Percentiles rank a stretch among this genome's conserved stretches.
These are phyloP conservation scores for Blastobotrys apis DNA, from an alignment of 1,139 yeast species.

Conservation along the genomic window DNA sequence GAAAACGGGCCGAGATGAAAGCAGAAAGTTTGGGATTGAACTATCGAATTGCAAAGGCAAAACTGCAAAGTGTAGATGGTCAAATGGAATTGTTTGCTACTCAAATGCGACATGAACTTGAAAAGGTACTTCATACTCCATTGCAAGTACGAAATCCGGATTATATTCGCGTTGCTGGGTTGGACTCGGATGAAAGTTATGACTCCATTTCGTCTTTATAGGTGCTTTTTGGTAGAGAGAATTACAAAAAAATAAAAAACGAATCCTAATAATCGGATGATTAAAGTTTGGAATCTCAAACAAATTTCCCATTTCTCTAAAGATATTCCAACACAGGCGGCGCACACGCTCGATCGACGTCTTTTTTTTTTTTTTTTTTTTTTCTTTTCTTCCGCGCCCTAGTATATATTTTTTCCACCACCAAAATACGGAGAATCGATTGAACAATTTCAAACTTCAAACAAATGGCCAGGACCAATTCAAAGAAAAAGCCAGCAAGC, in stretches of 20 bases:
- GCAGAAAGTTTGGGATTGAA: slow-evolving; percentile 15
- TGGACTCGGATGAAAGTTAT: slow-evolving; percentile 7
- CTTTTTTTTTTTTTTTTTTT: too few relatives aligned
- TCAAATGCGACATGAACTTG: slow-evolving; percentile 2
- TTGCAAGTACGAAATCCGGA: slow-evolving; percentile 2
- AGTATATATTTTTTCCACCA: too few relatives aligned
- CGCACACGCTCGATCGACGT: too few relatives aligned
- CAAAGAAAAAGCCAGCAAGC: background rate
- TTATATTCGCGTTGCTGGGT: slow-evolving; percentile 2
- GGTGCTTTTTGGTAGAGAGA: background rate
- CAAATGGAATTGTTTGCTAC: slow-evolving; percentile 12
- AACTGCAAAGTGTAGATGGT: slow-evolving; percentile 9
- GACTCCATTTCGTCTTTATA: slow-evolving; percentile 2
- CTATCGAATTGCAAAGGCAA: slow-evolving; percentile 15
- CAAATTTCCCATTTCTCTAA: too few relatives aligned
- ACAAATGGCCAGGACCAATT: too few relatives aligned
- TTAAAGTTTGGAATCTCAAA: too few relatives aligned
- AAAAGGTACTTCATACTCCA: background rate
- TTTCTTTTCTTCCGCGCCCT: too few relatives aligned
- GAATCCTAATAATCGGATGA: too few relatives aligned
- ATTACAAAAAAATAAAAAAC: background rate
- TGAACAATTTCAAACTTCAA: too few relatives aligned
- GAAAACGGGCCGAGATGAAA: slow-evolving; percentile 14
- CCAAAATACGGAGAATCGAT: too few relatives aligned
- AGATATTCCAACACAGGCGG: too few relatives aligned